phyloP scores from a whole-genome alignment of 257 asterid species.

The Plantago major region DNA sequence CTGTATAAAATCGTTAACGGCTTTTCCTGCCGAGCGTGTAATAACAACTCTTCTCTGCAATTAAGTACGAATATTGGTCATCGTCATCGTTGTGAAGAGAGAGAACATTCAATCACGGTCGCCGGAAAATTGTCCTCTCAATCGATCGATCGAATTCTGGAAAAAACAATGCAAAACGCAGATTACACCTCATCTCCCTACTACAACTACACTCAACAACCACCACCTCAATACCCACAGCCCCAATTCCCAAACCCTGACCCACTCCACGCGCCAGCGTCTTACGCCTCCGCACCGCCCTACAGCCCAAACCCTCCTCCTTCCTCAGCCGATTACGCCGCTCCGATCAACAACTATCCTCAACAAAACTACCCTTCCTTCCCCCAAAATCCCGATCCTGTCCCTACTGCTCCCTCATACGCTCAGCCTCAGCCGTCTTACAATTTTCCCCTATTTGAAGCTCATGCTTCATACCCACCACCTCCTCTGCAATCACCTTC shows the following conservation, averaged over 20 bases:
- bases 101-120: too few species aligned
- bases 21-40: too few species aligned
- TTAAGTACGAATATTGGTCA: too few species aligned
- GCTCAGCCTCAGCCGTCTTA: constrained; percentile 39
- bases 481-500: constrained; percentile 29
- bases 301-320: constrained; percentile 44
- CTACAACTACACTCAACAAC: constrained; percentile 30
- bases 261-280: constrained; percentile 38
- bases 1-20: too few species aligned
- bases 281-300: constrained; percentile 79
- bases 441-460: constrained; percentile 49
- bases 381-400: constrained; percentile 48
- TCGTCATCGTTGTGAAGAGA: too few species aligned
- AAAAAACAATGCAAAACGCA: constrained; percentile 47
- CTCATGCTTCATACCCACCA: constrained; percentile 28
- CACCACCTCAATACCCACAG: constrained; percentile 26
- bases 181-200: constrained; percentile 46
- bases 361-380: constrained; percentile 33
- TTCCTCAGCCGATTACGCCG: constrained; percentile 34
- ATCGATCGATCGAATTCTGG: too few species aligned
- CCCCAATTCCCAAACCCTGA: constrained; percentile 30
- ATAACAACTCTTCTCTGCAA: too few species aligned
- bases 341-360: constrained; percentile 25
- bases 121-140: too few species aligned
- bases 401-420: constrained; percentile 44